These are phyloP conservation scores for Coemansia sp. DNA, from an alignment of 192 early-diverging fungal species.

Conservation along the genomic window DNA sequence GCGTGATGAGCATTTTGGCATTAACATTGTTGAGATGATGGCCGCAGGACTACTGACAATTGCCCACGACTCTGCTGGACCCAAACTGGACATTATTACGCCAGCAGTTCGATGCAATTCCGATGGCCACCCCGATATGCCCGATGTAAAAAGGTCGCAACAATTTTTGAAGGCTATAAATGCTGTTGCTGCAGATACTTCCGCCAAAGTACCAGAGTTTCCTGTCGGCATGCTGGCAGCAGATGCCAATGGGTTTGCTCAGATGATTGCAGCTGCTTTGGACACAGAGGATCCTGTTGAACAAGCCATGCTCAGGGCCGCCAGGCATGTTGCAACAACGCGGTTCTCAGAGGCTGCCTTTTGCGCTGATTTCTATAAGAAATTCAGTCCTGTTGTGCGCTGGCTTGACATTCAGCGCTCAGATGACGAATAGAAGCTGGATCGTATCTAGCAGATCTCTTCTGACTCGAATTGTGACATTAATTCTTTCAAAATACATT, in stretches of 20 bases:
- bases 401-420: slow-evolving; percentile 46
- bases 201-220: slow-evolving; percentile 23
- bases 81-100: slow-evolving; percentile 43
- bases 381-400: slow-evolving; percentile 40
- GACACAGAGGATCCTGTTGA: slow-evolving; percentile 47
- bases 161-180: slow-evolving; percentile 25
- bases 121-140: background rate
- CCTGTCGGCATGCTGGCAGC: slow-evolving; percentile 65
- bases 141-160: slow-evolving; percentile 5
- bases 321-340: slow-evolving; percentile 60
- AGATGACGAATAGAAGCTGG: slow-evolving; percentile 11
- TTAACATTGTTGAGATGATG: slow-evolving; percentile 98
- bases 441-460: background rate
- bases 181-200: slow-evolving; percentile 27
- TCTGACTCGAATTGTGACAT: no score
- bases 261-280: slow-evolving; percentile 45
- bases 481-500: no score
- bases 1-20: slow-evolving; percentile 99
- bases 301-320: slow-evolving; percentile 58
- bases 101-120: slow-evolving; percentile 27
- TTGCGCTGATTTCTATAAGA: slow-evolving; percentile 26
- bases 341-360: slow-evolving; percentile 74
- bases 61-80: slow-evolving; percentile 52
- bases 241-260: slow-evolving; percentile 65
- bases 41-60: slow-evolving; percentile 52